Evolutionary conservation across 805 yeast genomes (phyloP).

Genomic region (Ogataea pignaliae): DNA sequence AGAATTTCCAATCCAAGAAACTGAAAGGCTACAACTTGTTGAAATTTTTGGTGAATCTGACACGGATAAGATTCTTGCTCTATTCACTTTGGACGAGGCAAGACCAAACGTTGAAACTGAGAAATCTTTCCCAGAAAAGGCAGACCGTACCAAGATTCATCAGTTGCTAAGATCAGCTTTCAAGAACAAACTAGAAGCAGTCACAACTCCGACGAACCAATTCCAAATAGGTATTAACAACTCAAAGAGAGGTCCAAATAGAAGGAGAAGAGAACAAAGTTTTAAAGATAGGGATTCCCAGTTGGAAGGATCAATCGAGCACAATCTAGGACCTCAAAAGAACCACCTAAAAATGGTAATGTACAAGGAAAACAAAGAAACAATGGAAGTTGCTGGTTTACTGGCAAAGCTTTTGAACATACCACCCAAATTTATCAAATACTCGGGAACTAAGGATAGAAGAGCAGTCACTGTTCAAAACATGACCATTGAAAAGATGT

Average conservation of each 20-base stretch:
- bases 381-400: slow-evolving; percentile 88
- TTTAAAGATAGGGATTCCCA: slow-evolving; percentile 30
- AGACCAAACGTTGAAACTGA: slow-evolving; percentile 56
- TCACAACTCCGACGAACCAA: slow-evolving; percentile 64
- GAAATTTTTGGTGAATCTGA: slow-evolving; percentile 58
- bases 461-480: slow-evolving; percentile 93
- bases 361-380: slow-evolving; percentile 93
- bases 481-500: slow-evolving; percentile 61
- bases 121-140: slow-evolving; percentile 59
- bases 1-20: slow-evolving; percentile 40
- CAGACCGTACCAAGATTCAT: slow-evolving; percentile 74
- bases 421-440: slow-evolving; percentile 66
- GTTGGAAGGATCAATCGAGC: slow-evolving; percentile 38
- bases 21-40: slow-evolving; percentile 42
- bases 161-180: slow-evolving; percentile 71
- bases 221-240: slow-evolving; percentile 57
- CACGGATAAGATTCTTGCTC: slow-evolving; percentile 45
- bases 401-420: slow-evolving; percentile 69
- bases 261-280: slow-evolving; percentile 27
- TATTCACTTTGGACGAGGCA: slow-evolving; percentile 36
- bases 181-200: slow-evolving; percentile 69
- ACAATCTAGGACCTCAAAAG: slow-evolving; percentile 70
- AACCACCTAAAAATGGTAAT: slow-evolving; percentile 70
- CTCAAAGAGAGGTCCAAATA: slow-evolving; percentile 35
- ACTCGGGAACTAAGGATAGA: slow-evolving; percentile 96